A percentile compares a stretch with the other conserved stretches of the same genome.
Conservation (phyloP, 768 basidiomycete species). For the Hirschioporus abietinus region DNA sequence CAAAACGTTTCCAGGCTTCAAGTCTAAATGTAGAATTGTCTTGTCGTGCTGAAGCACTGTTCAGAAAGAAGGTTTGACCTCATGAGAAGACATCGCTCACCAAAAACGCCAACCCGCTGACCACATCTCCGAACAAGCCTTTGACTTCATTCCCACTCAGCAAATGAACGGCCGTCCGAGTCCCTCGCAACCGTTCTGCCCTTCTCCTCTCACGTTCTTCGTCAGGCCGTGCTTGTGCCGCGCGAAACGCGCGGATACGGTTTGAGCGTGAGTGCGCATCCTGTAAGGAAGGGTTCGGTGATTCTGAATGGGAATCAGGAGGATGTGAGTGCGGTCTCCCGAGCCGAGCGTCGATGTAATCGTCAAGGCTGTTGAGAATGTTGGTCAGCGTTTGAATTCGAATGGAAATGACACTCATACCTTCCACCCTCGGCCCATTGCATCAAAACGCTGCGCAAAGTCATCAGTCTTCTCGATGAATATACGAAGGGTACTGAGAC, state of each 20-base stretch:
- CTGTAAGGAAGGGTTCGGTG: slow-evolving; percentile 23
- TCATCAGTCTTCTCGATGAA: not conserved
- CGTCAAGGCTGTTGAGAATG: slow-evolving; percentile 54
- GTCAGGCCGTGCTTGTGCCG: slow-evolving; percentile 58
- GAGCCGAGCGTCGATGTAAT: slow-evolving; percentile 76
- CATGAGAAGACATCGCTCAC: slow-evolving; percentile 36
- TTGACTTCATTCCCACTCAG: slow-evolving; percentile 81
- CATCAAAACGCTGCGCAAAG: slow-evolving; percentile 65
- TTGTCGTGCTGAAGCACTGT: slow-evolving; percentile 58
- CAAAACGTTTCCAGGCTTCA: slow-evolving; percentile 92
- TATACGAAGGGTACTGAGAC: slow-evolving; percentile 20
- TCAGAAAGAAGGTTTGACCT: not conserved
- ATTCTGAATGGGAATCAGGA: slow-evolving; percentile 34
- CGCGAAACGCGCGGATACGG: slow-evolving; percentile 71
- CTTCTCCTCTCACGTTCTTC: slow-evolving; percentile 59
- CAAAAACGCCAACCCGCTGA: slow-evolving; percentile 82
- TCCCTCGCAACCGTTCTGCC: slow-evolving; percentile 32
- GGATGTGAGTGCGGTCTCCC: slow-evolving; percentile 42
- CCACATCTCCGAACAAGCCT: slow-evolving; percentile 78
- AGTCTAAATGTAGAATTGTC: slow-evolving; percentile 86
- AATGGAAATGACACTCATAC: slow-evolving; percentile 22
- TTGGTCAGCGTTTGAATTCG: not conserved
- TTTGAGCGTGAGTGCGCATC: slow-evolving; percentile 56
- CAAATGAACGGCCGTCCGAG: slow-evolving; percentile 74
- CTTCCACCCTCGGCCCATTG: slow-evolving; percentile 91